Evolutionary conservation across 2,329 filamentous ascomycete genomes (phyloP), one percentile per base, ranked within the genome.

Genomic region (Ceratocystiopsis minuta): DNA sequence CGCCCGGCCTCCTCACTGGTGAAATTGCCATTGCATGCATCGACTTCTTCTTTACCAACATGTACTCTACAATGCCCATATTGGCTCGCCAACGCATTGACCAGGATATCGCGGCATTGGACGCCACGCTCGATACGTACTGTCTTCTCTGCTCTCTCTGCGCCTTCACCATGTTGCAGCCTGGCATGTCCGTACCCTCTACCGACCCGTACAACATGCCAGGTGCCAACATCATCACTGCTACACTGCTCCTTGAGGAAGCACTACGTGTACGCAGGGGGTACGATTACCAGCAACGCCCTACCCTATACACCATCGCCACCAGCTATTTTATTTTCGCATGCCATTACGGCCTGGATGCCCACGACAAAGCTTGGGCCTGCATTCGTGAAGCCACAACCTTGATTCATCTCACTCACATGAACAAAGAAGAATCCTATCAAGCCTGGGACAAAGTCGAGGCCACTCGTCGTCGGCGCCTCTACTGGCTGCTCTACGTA

Each of bases 301-400:
- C 74, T 9, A 71, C 64, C 10, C 56, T 70, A 45, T 72, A 74
- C 50, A 69, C 63, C 37, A 56, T 83, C 13, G 73, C 77, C 45
- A 84, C 79, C n/a, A 85, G 78, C 42, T 85, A 82, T 57, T 86
- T 88, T 55, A 56, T 88, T 20, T 86, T 83, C 51, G 78, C 72
- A 34, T 78, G 77, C 44, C 74, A 79, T 55, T 78, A 80, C 46
- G 78, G 74, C 34, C 61, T 83, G 38, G 79, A 85, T 47, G 66
- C 77, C 55, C 79, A 86, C 55, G 75, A 80, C 47, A 76, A 77
- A 55, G 81, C 80, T 1, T 88, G 82, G 81, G 86, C 77, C 53
- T 75, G 84, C 54, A 63, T 88, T 11, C 75, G 81, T 20, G 82
- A 90, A 57, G 79, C 80, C 6, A 78, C 75, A 2, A 86, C 81